These are phyloP conservation scores for Cavenderia fasciculata DNA, from an alignment of 78 protist genomes.

Conservation along the genomic window DNA sequence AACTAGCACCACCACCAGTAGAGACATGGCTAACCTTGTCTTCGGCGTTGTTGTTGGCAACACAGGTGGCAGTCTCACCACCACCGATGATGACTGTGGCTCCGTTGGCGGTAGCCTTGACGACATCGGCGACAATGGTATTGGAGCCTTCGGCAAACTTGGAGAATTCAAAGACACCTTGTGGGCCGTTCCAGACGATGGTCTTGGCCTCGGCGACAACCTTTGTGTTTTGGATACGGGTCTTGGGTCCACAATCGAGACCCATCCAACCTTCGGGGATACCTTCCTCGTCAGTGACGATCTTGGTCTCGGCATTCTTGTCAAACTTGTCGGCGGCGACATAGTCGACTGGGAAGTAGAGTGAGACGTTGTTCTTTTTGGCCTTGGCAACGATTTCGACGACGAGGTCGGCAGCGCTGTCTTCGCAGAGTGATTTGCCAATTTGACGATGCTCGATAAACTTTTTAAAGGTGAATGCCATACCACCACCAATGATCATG, in stretches of 20 bases:
- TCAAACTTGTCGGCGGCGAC: slow-evolving; percentile 89
- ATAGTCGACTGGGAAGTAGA: slow-evolving; percentile 95
- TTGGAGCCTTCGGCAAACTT: slow-evolving; percentile 95
- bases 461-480: slow-evolving; percentile 98
- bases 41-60: slow-evolving; percentile 85
- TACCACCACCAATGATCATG: slow-evolving; percentile 99
- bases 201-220: slow-evolving; percentile 85
- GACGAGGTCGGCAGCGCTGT: slow-evolving; percentile 90
- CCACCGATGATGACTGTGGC: slow-evolving; percentile 97
- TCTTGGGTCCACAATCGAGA: slow-evolving; percentile 98
- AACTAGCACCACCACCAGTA: slow-evolving; percentile 99
- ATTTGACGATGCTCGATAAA: slow-evolving; percentile 79
- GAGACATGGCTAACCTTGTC: slow-evolving; percentile 94
- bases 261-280: slow-evolving; percentile 98
- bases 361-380: slow-evolving; percentile 86
- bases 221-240: slow-evolving; percentile 78
- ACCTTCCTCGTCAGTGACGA: slow-evolving; percentile 84
- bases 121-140: slow-evolving; percentile 86
- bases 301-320: slow-evolving; percentile 77
- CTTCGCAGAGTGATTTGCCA: slow-evolving; percentile 93
- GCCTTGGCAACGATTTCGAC: slow-evolving; percentile 89
- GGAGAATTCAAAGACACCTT: slow-evolving; percentile 98
- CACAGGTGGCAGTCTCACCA: slow-evolving; percentile 99
- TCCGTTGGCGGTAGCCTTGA: slow-evolving; percentile 89
- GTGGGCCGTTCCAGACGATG: slow-evolving; percentile 98